These are phyloP conservation scores for Neurospora sp. DNA, from an alignment of 2,329 filamentous ascomycete species.

Conservation along the genomic window DNA sequence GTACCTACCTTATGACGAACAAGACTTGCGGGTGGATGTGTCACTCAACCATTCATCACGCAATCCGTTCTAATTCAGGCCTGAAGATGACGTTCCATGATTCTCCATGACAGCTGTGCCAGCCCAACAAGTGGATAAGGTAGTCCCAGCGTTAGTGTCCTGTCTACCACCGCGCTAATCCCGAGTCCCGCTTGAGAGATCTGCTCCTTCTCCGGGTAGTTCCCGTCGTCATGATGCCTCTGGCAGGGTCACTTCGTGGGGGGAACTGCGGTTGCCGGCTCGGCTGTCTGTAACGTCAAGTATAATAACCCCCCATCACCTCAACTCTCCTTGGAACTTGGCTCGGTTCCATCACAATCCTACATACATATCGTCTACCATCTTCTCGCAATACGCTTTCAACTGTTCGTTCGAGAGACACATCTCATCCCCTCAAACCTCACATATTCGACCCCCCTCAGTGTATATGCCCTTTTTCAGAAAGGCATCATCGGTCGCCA, in stretches of 20 bases:
- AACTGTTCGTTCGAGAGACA: neutral
- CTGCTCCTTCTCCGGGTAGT: too few species aligned
- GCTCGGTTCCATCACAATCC: neutral
- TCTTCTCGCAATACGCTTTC: neutral
- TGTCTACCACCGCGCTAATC: too few species aligned
- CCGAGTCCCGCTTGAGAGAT: too few species aligned
- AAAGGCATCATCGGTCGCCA: slow-evolving; percentile 13
- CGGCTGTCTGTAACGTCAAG: neutral
- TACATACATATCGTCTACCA: neutral
- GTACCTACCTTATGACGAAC: neutral
- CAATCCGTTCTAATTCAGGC: neutral
- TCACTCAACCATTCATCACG: neutral
- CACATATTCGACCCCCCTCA: neutral
- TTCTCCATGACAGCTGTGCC: too few species aligned
- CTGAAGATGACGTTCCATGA: too few species aligned
- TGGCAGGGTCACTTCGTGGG: neutral
- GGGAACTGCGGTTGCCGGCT: neutral
- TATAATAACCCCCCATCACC: neutral
- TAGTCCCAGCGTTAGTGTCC: too few species aligned
- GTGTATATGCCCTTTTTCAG: neutral
- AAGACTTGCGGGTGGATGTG: neutral
- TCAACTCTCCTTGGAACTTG: neutral
- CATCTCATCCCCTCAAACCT: neutral
- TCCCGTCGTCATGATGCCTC: too few species aligned
- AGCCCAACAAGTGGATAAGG: too few species aligned